phyloP scores from a whole-genome alignment of 345 rosid genomes.

The Eucalyptus virginea region DNA sequence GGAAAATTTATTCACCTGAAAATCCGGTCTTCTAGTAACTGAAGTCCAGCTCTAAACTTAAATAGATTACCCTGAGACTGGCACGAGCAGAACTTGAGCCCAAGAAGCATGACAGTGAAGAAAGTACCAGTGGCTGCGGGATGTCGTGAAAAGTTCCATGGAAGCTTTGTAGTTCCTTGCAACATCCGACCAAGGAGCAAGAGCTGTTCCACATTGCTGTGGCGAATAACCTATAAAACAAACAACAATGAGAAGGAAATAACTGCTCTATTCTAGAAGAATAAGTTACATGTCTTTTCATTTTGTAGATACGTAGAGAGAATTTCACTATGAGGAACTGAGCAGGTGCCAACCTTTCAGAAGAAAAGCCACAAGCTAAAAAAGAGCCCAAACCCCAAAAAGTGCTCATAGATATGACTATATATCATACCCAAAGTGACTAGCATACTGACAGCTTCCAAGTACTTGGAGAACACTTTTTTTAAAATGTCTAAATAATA shows the following conservation, averaged over 20 bases:
- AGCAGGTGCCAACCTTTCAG: neutral
- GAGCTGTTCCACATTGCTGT: conserved; percentile 90
- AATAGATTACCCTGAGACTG: conserved; percentile 78
- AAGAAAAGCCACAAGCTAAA: neutral
- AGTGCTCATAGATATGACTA: neutral
- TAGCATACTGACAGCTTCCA: neutral
- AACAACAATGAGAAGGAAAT: neutral
- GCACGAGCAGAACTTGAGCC: conserved; percentile 90
- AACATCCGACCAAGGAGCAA: conserved; percentile 86
- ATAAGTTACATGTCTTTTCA: neutral
- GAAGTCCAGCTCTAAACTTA: conserved; percentile 84
- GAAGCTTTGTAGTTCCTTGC: conserved; percentile 75
- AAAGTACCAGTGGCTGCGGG: conserved; percentile 97
- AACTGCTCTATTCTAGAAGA: neutral
- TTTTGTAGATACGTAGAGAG: neutral
- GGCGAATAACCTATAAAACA: conserved; percentile 61
- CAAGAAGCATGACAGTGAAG: conserved; percentile 95
- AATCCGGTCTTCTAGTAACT: conserved; percentile 85
- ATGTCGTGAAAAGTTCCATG: conserved; percentile 93
- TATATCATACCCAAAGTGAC: neutral
- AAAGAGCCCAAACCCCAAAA: neutral
- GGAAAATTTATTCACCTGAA: conserved; percentile 45
- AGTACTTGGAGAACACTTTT: neutral
- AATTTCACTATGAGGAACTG: neutral
- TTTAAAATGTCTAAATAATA: neutral